These are phyloP conservation scores for Aspergillus felis DNA, from an alignment of 2,329 filamentous ascomycete species.

Conservation along the genomic window DNA sequence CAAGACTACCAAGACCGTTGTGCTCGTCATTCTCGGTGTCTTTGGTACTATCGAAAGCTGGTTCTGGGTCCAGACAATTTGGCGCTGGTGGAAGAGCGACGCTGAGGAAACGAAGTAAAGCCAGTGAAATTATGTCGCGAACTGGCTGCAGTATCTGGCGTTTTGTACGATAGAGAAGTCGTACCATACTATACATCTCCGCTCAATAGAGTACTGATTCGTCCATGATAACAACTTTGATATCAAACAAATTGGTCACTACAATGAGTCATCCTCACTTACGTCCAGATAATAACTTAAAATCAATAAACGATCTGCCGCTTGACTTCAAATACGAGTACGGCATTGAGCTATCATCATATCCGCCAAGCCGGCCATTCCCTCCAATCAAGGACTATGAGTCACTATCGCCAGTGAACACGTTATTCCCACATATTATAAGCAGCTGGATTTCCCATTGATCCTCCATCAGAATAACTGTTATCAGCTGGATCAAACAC, in stretches of 20 bases:
- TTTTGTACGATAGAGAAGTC: neutral
- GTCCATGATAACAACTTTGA: neutral
- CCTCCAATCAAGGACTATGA: neutral
- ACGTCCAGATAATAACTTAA: no score
- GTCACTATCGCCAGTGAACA: neutral
- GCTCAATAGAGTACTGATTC: neutral
- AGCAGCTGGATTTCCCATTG: neutral
- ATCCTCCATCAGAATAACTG: no score
- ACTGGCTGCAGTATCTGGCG: neutral
- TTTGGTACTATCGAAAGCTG: constrained; percentile 33
- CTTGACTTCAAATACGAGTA: neutral
- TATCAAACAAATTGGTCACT: neutral
- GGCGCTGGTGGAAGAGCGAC: constrained; percentile 19
- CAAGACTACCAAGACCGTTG: constrained; percentile 23
- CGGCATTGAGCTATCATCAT: neutral
- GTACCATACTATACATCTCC: neutral
- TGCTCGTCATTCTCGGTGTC: constrained; percentile 24
- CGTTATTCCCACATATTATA: neutral
- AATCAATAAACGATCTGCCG: neutral
- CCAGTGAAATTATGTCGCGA: neutral
- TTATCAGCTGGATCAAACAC: neutral
- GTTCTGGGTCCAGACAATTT: constrained; percentile 28
- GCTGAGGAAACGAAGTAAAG: neutral
- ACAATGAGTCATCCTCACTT: neutral
- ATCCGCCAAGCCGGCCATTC: neutral